Evolutionary conservation across 2,329 filamentous ascomycete species (phyloP), one percentile per base, ranked within the genome.

Genomic region (Fusarium sp.): DNA sequence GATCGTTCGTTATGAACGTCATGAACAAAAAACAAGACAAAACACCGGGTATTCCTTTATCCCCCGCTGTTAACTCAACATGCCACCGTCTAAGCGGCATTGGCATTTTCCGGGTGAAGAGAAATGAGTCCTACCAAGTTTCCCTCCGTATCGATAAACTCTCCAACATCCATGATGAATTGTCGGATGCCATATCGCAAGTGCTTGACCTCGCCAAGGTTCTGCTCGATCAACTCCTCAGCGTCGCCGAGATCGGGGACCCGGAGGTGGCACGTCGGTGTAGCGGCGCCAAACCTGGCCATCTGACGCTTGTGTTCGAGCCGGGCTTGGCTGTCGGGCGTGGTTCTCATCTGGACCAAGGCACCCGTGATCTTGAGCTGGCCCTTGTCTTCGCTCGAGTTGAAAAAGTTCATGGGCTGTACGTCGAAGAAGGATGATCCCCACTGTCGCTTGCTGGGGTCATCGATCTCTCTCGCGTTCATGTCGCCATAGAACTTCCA

Each of bases 141-240:
- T 24, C 77, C 77, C 24, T 78, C 77, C n/a, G 77, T 64, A 29
- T 78, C 77, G 41, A 79, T 65, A 58, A 78, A 78, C 71, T 78
- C 74, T 37, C 75, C 71, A 65, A 78, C 73, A 54, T 78, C 77
- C 77, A 78, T 74, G 31, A 77, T 74, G 45, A 76, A 74, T 35
- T 69, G 66, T 64, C 75, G 74, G 64, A 78, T 69, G 8, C 77
- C 77, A 37, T 76, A 78, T 29, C 77, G 72, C 41, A 78, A 27
- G 10, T 71, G 70, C 63, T 75, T 76, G 62, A 78, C 68, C 59
- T 75, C 60, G 16, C 77, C 77, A 14, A 59, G 45, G 58, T 74
- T 70, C 13, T 58, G 37, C 39, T 78, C 75, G 48, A 78, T 71
- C 67, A 74, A 68, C 56, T 73, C 73, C 45, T 77, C 77, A 56